Conservation (phyloP, 2,329 filamentous ascomycete species). For the Aspergillus caelatus region DNA sequence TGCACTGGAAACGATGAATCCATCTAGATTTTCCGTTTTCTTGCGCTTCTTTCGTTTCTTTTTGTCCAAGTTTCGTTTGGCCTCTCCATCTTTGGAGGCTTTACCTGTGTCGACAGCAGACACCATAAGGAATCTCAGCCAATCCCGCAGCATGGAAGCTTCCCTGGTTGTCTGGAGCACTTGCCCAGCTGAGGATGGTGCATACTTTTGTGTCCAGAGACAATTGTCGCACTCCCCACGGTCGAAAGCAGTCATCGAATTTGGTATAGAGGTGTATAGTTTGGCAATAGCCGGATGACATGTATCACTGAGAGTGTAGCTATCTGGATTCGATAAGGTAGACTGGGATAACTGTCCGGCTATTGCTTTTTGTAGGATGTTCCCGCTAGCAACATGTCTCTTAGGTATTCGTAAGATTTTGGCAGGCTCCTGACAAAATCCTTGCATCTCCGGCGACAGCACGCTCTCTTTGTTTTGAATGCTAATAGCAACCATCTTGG, state of each 20-base stretch:
- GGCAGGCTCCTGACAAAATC: not conserved
- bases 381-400: slow-evolving; percentile 34
- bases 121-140: slow-evolving; percentile 77
- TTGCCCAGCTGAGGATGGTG: slow-evolving; percentile 67
- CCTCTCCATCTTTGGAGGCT: slow-evolving; percentile 30
- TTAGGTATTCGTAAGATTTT: slow-evolving; percentile 31
- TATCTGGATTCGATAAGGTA: slow-evolving; percentile 5
- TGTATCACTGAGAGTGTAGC: slow-evolving; percentile 8
- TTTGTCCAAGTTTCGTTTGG: slow-evolving; percentile 27
- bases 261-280: slow-evolving; percentile 63
- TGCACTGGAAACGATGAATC: slow-evolving; percentile 77
- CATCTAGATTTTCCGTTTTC: slow-evolving; percentile 71
- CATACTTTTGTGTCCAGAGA: slow-evolving; percentile 84
- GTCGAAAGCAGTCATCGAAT: slow-evolving; percentile 77
- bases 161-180: slow-evolving; percentile 77
- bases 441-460: slow-evolving; percentile 19
- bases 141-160: slow-evolving; percentile 71
- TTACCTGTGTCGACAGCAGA: slow-evolving; percentile 70
- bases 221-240: slow-evolving; percentile 71
- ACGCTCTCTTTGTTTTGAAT: slow-evolving; percentile 40
- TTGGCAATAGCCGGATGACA: slow-evolving; percentile 62
- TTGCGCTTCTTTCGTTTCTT: slow-evolving; percentile 64
- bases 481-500: slow-evolving; percentile 35
- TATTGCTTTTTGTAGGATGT: slow-evolving; percentile 31
- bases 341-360: slow-evolving; percentile 32